phyloP scores from a whole-genome alignment of 176 grass and related monocot genomes.

The Saccharum officinarum region DNA sequence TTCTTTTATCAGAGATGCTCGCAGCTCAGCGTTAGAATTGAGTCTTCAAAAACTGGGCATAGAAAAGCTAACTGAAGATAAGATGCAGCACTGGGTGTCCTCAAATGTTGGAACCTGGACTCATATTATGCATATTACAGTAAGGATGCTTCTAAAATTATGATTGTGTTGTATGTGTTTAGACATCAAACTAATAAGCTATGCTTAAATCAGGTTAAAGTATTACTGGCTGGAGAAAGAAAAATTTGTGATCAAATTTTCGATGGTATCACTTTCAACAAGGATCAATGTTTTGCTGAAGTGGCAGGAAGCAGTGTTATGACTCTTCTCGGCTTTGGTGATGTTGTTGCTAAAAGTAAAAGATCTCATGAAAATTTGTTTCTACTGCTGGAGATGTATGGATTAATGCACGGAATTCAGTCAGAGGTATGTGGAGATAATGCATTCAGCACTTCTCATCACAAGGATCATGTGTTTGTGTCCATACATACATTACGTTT shows the following conservation, averaged over 20 bases:
- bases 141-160: slow-evolving; percentile 41
- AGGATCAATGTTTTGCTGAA: slow-evolving; percentile 83
- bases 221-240: slow-evolving; percentile 77
- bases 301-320: slow-evolving; percentile 64
- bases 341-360: slow-evolving; percentile 91
- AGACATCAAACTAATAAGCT: slow-evolving; percentile 21
- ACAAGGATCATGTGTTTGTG: not conserved
- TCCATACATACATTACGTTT: slow-evolving; percentile 12
- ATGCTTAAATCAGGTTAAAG: slow-evolving; percentile 61
- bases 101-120: slow-evolving; percentile 83
- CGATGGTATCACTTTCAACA: slow-evolving; percentile 61
- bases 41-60: slow-evolving; percentile 86
- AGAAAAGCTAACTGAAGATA: slow-evolving; percentile 83
- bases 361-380: slow-evolving; percentile 81
- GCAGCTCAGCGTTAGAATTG: slow-evolving; percentile 61
- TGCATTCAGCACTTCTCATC: not conserved
- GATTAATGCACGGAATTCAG: slow-evolving; percentile 82
- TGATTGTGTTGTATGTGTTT: not conserved
- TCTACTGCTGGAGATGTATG: slow-evolving; percentile 89
- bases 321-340: slow-evolving; percentile 86
- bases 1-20: slow-evolving; percentile 57
- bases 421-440: slow-evolving; percentile 57
- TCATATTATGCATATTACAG: slow-evolving; percentile 82
- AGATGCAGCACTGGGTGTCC: slow-evolving; percentile 76
- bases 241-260: slow-evolving; percentile 85